A percentile compares a stretch with the other conserved stretches of the same genome.
These are phyloP conservation scores for Apophysomyces variabilis DNA, from an alignment of 371 early-diverging fungal species.

Conservation along the genomic window DNA sequence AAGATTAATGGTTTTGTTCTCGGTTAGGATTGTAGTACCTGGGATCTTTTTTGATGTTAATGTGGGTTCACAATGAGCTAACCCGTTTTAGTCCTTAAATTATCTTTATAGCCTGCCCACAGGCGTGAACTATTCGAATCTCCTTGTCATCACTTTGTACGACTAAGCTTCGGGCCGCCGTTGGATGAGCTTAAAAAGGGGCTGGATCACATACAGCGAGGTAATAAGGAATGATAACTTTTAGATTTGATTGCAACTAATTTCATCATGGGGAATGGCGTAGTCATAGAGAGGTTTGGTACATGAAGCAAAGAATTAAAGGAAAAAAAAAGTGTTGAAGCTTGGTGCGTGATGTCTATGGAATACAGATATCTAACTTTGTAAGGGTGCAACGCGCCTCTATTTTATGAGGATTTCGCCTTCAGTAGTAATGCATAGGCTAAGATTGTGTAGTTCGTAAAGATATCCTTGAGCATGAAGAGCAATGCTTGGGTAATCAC, in stretches of 20 bases:
- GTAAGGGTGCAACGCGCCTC: background rate
- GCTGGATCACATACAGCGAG: constrained; percentile 38
- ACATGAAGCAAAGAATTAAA: background rate
- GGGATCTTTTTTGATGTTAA: constrained; percentile 62
- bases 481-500: constrained; percentile 95
- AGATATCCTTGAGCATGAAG: constrained; percentile 93
- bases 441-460: constrained; percentile 68
- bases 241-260: too few species aligned
- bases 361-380: background rate
- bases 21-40: constrained; percentile 47
- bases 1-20: background rate
- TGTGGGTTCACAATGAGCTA: constrained; percentile 25
- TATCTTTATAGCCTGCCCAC: constrained; percentile 42
- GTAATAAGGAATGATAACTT: constrained; percentile 1
- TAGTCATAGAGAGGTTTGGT: too few species aligned
- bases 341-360: background rate
- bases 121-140: constrained; percentile 57
- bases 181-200: constrained; percentile 50
- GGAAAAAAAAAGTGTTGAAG: background rate
- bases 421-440: constrained; percentile 45
- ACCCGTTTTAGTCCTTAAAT: background rate
- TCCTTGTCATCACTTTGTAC: constrained; percentile 58
- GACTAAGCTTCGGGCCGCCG: constrained; percentile 58
- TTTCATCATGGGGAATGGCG: too few species aligned
- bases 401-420: background rate